Evolutionary conservation across 2,329 filamentous ascomycete genomes (phyloP).

Genomic region (Xylariaceae sp.): DNA sequence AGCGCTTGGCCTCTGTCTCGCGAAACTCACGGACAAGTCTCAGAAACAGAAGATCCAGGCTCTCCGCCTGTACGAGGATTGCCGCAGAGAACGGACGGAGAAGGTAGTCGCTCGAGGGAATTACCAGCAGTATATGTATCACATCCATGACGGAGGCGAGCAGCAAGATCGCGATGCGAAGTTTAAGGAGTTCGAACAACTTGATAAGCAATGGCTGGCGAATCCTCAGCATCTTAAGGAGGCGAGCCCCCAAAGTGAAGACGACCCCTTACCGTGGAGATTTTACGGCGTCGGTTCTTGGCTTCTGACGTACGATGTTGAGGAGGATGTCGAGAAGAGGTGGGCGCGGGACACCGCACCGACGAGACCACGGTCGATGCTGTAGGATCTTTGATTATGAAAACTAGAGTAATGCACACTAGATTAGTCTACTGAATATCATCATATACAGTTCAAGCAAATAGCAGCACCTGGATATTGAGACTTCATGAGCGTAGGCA

Average conservation of each 20-base stretch:
- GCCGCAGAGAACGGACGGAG: conserved; percentile 54
- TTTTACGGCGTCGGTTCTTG: conserved; percentile 35
- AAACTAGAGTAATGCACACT: too few species aligned
- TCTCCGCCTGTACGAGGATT: conserved; percentile 50
- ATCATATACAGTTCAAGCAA: too few species aligned
- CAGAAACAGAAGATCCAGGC: conserved; percentile 29
- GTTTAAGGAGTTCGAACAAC: conserved; percentile 26
- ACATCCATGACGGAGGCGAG: conserved; percentile 54
- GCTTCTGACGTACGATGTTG: conserved; percentile 36
- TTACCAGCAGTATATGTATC: conserved; percentile 58
- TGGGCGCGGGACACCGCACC: conserved; percentile 19
- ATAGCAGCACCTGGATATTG: too few species aligned
- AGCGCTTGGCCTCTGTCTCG: conserved; percentile 43
- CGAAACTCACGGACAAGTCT: conserved; percentile 37
- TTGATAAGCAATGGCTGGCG: conserved; percentile 27
- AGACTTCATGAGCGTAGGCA: too few species aligned
- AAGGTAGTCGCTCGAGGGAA: conserved; percentile 56
- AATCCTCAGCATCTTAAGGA: conserved; percentile 3
- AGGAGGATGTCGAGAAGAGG: conserved; percentile 31
- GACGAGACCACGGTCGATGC: conserved; percentile 7
- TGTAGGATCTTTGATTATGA: too few species aligned
- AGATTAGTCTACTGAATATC: too few species aligned
- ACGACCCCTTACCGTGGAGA: conserved; percentile 38
- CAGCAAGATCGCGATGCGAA: conserved; percentile 47
- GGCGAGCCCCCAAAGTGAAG: conserved; percentile 28